Evolutionary conservation across 352 stramenopile species (phyloP), one percentile per base, ranked within the genome.

Genomic region (Phytophthora hybrid): DNA sequence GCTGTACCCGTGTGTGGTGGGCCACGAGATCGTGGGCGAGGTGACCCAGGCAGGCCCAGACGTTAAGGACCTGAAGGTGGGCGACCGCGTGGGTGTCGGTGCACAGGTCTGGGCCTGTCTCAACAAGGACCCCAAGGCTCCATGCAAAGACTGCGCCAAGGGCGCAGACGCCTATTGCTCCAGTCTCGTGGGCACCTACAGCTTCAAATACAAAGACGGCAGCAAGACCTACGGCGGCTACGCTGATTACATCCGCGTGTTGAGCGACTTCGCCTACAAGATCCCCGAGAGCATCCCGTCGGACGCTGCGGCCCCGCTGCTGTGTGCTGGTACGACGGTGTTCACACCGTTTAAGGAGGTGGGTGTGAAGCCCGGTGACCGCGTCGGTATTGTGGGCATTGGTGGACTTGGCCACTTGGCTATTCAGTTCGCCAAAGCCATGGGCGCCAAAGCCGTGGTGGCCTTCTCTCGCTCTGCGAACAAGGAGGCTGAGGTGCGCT

Each of bases 321-420:
- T 77, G 29, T 31, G 29, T 7, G 29, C 29, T 7, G 29, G 29
- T 31, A 31, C 29, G 29, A 31, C 46, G 75, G 87, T 84, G 32
- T 97, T 84, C 77, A 90, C 82, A 34, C 92, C 91, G 9, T 71
- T 96, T 41, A 83, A 83, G 69, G 70, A 84, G 51, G 81, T 57
- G 8, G 79, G 79, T 54, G 75, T 89, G 26, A 76, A 89, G 67
- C 32, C 65, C 5, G 83, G 82, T 18, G 69, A 87, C 56, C 85
- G 78, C 10, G 78, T 98, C 1, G 58, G 79, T 31, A 73, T 98
- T 11, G 76, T 92, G 3, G 93, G 93, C 19, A 90, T 97, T 53
- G 93, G 93, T 16, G 93, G 93, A 9, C 76, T 98, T 26, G 92
- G 92, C 29, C 93, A 98, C 71, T 70, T 97, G 71, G 91, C 54